Evolutionary conservation across 139 green algal genomes (phyloP), one percentile per base, ranked within the genome.

Genomic region (Volvox reticuliferus): DNA sequence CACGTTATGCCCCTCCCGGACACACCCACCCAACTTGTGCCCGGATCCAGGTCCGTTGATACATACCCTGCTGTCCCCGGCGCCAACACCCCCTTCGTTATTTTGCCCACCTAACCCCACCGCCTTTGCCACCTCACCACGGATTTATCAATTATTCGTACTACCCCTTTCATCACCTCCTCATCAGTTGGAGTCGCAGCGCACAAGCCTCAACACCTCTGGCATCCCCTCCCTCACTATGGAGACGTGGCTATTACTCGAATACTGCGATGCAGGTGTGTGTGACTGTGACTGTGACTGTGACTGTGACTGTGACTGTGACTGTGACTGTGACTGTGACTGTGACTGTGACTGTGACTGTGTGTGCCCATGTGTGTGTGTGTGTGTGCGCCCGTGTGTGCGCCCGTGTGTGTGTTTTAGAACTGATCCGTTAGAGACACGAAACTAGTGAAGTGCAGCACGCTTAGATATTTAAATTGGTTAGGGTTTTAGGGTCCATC

Each of bases 211-310:
- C 35, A 80, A 28, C 35, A 68, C 68, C 35, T n/a, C 35, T n/a
- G 3, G 26, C 22, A 68, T 5, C 61, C 62, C 28, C 36, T 55
- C 16, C 14, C 68, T 75, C 20, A 84, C 14, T 75, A 68, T 88
- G 71, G 91, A 93, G 86, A 93, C 91, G n/a, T 93, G 91, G 91
- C 91, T 93, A n/a, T 86, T 93, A 75, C 73, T 91, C 17, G 91
- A 93, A 81, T 93, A 89, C 79, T 93, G 91, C 83, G 61, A 88
- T 55, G 89, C 55, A 63, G 85, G 85, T 89, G 44, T 0, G 85
- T 6, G 24, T 12, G 20, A n/a, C n/a, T n/a, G n/a, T n/a, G n/a
- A n/a, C n/a, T n/a, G n/a, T n/a, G n/a, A n/a, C n/a, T n/a, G n/a
- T n/a, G n/a, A n/a, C n/a, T n/a, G n/a, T n/a, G n/a, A n/a, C n/a